Conservation (phyloP, 2,329 filamentous ascomycete species). For the Epichloe bromicola region DNA sequence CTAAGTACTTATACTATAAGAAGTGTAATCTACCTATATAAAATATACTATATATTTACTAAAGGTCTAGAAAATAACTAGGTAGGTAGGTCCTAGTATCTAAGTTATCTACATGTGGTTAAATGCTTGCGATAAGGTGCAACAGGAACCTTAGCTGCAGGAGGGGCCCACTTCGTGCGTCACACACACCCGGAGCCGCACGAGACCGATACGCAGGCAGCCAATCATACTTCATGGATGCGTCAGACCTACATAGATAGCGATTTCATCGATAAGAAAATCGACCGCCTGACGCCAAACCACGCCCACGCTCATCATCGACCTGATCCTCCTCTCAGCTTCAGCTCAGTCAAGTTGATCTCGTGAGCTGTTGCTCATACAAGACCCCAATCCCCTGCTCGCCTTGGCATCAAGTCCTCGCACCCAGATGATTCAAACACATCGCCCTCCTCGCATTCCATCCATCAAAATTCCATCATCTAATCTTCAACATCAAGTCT, state of each 20-base stretch:
- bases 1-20: too few relatives aligned
- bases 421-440: background rate
- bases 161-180: background rate
- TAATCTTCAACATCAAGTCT: background rate
- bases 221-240: slow-evolving; percentile 4
- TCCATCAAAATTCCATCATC: too few relatives aligned
- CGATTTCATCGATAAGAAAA: slow-evolving; percentile 4
- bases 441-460: background rate
- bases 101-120: too few relatives aligned
- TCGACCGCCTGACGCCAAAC: background rate
- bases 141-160: too few relatives aligned
- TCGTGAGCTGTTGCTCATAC: background rate
- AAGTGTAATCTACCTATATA: too few relatives aligned
- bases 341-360: background rate
- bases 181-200: slow-evolving; percentile 5
- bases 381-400: background rate
- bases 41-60: too few relatives aligned
- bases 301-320: background rate
- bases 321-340: background rate
- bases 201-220: slow-evolving; percentile 3
- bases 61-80: too few relatives aligned
- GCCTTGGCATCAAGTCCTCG: background rate
- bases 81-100: too few relatives aligned
- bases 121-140: too few relatives aligned
- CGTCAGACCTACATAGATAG: background rate